Evolutionary conservation across 2,329 filamentous ascomycete species (phyloP).

Genomic region (Dryadomyces sulphureus): DNA sequence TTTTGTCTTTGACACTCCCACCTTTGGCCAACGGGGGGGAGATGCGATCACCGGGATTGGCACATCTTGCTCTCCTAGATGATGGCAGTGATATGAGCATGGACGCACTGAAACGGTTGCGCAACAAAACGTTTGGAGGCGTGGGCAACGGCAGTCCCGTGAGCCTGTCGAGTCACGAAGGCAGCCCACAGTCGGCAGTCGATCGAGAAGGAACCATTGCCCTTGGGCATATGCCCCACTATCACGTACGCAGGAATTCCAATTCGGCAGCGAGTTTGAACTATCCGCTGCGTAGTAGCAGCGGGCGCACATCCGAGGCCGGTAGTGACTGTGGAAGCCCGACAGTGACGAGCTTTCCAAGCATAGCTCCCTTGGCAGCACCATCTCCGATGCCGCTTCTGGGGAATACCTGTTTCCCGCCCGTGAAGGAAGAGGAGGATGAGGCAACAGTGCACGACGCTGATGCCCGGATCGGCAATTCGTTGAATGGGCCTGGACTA

Average conservation of each 20-base stretch:
- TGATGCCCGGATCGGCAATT: constrained; percentile 7
- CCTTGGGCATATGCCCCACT: constrained; percentile 15
- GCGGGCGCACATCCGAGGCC: constrained; percentile 25
- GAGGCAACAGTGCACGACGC: neutral
- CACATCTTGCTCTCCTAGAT: constrained; percentile 56
- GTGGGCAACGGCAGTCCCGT: constrained; percentile 48
- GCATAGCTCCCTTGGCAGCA: constrained; percentile 4
- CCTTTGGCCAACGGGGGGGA: constrained; percentile 23
- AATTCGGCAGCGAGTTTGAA: constrained; percentile 27
- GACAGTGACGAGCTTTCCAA: constrained; percentile 24
- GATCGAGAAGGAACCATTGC: constrained; percentile 22
- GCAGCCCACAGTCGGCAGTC: constrained; percentile 29
- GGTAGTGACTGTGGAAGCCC: constrained; percentile 33
- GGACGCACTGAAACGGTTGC: constrained; percentile 55
- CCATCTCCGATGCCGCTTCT: constrained; percentile 13
- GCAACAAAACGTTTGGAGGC: constrained; percentile 59
- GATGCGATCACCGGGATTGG: constrained; percentile 57
- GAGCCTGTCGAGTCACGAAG: constrained; percentile 42
- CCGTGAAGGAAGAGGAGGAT: constrained; percentile 25
- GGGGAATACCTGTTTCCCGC: constrained; percentile 17
- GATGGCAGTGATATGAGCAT: constrained; percentile 55
- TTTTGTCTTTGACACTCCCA: constrained; percentile 57
- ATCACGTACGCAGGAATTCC: constrained; percentile 33
- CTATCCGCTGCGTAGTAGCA: constrained; percentile 24
- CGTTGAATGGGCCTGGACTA: constrained; percentile 13